Evolutionary conservation across 2,329 filamentous ascomycete species (phyloP), one percentile per base, ranked within the genome.

Genomic region (Pseudopyricularia javanii): DNA sequence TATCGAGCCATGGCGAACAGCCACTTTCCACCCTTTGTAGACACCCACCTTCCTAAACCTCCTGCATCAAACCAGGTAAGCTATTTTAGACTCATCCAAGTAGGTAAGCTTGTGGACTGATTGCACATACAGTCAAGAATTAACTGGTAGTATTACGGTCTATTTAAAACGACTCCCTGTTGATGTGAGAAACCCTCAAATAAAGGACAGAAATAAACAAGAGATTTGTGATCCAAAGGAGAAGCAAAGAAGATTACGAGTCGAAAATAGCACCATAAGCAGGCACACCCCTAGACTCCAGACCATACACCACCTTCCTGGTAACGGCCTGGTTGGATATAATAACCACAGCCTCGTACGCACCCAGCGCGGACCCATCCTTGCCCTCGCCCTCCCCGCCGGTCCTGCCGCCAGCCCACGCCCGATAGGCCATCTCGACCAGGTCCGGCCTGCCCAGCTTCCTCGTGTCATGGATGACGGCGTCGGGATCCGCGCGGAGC

Each of bases 261-360:
- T 58, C 57, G 11, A 57, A 69, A 17, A 69, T 65, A n/a, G 67
- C 61, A 0, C 66, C 66, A 56, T 60, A 69, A 0, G 65, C 64
- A 7, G 63, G 59, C 1, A 69, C 57, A 0, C 65, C 64, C 24
- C 62, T 59, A 37, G 55, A 58, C 55, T 67, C 63, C 33, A 69
- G 56, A 32, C 57, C 63, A 32, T 61, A 62, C 2, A 68, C 63
- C 3, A 68, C 56, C 50, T 63, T 62, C 45, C 59, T 60, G 2
- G 67, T 69, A 2, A 66, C 59, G 37, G 57, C 59, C 15, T 58
- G 59, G 53, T 69, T 69, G 11, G 62, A 63, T 47, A 69, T 66
- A 26, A 68, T 59, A 37, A 65, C 60, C 5, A 66, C 65, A 1
- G 56, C 56, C 49, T 58, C 55, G 24, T 54, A 53, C 8, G 52